phyloP scores from a whole-genome alignment of 257 asterid species.

The Linaria vulgaris region DNA sequence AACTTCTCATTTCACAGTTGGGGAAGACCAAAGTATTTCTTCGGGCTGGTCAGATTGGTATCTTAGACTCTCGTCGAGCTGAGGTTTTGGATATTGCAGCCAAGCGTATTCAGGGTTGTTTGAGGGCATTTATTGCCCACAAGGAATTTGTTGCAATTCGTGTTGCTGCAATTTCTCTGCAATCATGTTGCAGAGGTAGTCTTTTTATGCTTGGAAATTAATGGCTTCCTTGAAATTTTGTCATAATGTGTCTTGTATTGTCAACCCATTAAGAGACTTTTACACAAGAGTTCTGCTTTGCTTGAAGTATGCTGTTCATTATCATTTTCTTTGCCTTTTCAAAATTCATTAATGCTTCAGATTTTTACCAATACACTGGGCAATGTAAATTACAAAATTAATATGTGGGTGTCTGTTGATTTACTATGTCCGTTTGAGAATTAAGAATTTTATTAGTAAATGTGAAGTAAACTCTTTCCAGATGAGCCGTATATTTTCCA shows the following conservation, averaged over 20 bases:
- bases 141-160: constrained; percentile 57
- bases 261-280: constrained; percentile 15
- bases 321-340: constrained; percentile 1
- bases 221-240: constrained; percentile 3
- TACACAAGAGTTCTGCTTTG: constrained; percentile 8
- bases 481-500: not conserved
- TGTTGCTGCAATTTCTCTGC: constrained; percentile 68
- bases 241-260: constrained; percentile 3
- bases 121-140: constrained; percentile 70
- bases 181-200: constrained; percentile 89
- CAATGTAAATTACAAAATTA: constrained; percentile 5
- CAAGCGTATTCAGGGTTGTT: constrained; percentile 69
- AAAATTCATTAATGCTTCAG: not conserved
- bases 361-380: constrained; percentile 6
- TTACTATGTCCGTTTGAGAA: not conserved
- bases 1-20: constrained; percentile 48
- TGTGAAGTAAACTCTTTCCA: constrained; percentile 4
- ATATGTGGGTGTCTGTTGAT: not conserved
- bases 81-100: constrained; percentile 93
- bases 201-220: constrained; percentile 8
- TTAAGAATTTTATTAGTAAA: not conserved
- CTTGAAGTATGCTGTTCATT: constrained; percentile 2
- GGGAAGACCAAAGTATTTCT: constrained; percentile 94
- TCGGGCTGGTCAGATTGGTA: constrained; percentile 95
- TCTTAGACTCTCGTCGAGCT: constrained; percentile 81